Evolutionary conservation across 169 alveolate genomes (phyloP), one percentile per base, ranked within the genome.

Genomic region (Cyclospora cayetanensis): DNA sequence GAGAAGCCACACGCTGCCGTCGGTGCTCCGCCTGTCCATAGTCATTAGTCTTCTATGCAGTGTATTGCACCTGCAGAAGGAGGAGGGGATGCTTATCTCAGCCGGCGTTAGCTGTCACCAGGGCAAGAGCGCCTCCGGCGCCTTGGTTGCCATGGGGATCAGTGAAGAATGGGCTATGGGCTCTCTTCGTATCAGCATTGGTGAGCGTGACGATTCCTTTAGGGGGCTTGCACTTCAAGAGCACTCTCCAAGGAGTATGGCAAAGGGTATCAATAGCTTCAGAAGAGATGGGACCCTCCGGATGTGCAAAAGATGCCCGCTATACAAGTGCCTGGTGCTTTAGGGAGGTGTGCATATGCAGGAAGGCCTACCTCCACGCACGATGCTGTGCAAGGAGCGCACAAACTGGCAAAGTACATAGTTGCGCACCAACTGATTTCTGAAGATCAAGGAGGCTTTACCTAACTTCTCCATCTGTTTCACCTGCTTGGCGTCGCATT

Each of bases 91-190:
- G 20, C 34, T 68, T 68, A 46, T 68, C n/a, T 68, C 80, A 7
- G 80, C 80, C 27, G 80, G 80, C n/a, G 80, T 68, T 9, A 68
- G 80, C n/a, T 68, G 80, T 46, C 80, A 68, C 46, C 46, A 68
- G 46, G 37, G 80, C n/a, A 68, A 68, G 46, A 34, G 27, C 11
- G 80, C 25, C 43, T 68, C 80, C 12, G 50, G 41, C 22, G 27
- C 80, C 15, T 35, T 68, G 52, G 15, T 29, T 9, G 80, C 80
- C 15, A 68, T 68, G 80, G 80, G 80, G 50, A 41, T 31, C 15
- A 22, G n/a, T 31, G 46, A 12, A 0, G 80, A 68, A 20, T 68
- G 80, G 80, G 80, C 80, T 11, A 20, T 68, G 12, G 80, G 80
- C 31, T 68, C 80, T 68, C 80, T 68, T 22, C 80, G 80, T 25